phyloP scores from a whole-genome alignment of 1,284 basidiomycete genomes.

The Moniliophthora roreri region DNA sequence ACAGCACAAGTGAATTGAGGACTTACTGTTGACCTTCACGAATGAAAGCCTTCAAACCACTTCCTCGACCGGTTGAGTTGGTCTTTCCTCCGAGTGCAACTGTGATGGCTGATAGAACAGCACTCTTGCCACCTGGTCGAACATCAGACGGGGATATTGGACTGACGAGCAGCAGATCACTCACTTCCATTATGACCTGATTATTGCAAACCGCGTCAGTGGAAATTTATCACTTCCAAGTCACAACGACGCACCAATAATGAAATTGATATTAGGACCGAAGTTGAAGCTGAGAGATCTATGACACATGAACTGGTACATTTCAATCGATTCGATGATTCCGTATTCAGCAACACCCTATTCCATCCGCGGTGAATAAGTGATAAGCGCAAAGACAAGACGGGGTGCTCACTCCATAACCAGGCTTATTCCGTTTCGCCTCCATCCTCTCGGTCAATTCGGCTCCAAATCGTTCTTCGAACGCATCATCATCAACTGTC shows the following conservation, averaged over 20 bases:
- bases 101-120: conserved; percentile 91
- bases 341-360: conserved; percentile 82
- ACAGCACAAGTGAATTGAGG: neutral
- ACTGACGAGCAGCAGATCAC: conserved; percentile 27
- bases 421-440: conserved; percentile 46
- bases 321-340: conserved; percentile 83
- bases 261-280: conserved; percentile 93
- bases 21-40: conserved; percentile 80
- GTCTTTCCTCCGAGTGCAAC: conserved; percentile 95
- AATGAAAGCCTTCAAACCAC: conserved; percentile 87
- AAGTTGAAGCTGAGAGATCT: conserved; percentile 79
- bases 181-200: conserved; percentile 78
- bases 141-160: neutral
- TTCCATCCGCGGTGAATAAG: neutral
- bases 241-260: conserved; percentile 77
- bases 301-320: conserved; percentile 98
- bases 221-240: neutral
- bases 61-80: conserved; percentile 83
- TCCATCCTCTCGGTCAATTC: conserved; percentile 55
- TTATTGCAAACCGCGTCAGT: neutral
- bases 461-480: conserved; percentile 60
- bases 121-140: conserved; percentile 86
- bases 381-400: conserved; percentile 1
- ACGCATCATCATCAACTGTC: conserved; percentile 35
- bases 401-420: conserved; percentile 46